Evolutionary conservation across 306 rosid genomes (phyloP).

Genomic region (Cicer cuneatum): DNA sequence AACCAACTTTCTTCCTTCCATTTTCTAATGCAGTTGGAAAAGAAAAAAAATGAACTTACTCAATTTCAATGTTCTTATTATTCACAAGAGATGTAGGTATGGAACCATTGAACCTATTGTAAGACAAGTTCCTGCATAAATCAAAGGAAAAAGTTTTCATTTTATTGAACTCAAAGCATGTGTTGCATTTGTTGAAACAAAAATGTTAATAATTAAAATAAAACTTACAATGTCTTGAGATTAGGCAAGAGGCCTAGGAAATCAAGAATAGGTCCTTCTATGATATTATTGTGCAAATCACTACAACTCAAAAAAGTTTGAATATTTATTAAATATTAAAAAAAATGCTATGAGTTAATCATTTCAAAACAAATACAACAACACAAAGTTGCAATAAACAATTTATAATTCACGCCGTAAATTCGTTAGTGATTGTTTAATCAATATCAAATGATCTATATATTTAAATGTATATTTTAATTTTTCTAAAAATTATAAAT

Average conservation of each 20-base stretch:
- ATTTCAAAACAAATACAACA: background rate
- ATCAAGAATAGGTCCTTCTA: constrained; percentile 53
- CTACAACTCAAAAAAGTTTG: constrained; percentile 39
- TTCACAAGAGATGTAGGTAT: constrained; percentile 42
- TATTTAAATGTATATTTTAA: no score
- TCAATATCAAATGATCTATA: no score
- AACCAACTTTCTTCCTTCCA: background rate
- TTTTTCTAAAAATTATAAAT: no score
- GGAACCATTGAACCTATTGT: constrained; percentile 50
- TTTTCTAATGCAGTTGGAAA: background rate
- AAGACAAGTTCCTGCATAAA: constrained; percentile 46
- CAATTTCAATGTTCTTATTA: constrained; percentile 41
- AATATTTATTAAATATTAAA: background rate
- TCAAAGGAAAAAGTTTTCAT: background rate
- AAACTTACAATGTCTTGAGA: constrained; percentile 49
- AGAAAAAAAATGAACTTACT: constrained; percentile 39
- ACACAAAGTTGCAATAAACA: no score
- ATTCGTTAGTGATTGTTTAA: no score
- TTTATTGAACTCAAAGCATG: constrained; percentile 11
- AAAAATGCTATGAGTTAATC: background rate
- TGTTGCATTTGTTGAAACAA: constrained; percentile 22
- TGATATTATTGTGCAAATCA: constrained; percentile 50
- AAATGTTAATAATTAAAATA: background rate
- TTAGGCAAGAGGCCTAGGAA: constrained; percentile 56
- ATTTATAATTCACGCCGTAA: no score